Percentiles rank a stretch among this genome's conserved stretches.
Evolutionary conservation across 768 basidiomycete genomes (phyloP).

Genomic region (Multifurca ochricompacta): DNA sequence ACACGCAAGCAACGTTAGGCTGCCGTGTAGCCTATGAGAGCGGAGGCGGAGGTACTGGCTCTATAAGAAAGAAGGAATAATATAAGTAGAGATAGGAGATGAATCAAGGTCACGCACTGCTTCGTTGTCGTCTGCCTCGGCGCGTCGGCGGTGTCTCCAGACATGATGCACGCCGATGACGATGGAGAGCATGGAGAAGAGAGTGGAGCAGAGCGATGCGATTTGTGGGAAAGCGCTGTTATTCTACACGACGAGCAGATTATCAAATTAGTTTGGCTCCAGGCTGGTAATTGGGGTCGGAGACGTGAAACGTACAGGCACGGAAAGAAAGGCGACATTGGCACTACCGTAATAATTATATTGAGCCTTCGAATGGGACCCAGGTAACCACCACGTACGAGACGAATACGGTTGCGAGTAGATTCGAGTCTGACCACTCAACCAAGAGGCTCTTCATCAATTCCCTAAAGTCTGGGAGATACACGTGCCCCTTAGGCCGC

Average conservation of each 20-base stretch:
- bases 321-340: conserved; percentile 3
- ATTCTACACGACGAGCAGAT: neutral
- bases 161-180: conserved; percentile 23
- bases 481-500: conserved; percentile 4
- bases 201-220: conserved; percentile 16
- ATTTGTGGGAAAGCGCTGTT: conserved; percentile 1
- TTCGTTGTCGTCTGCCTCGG: conserved; percentile 13
- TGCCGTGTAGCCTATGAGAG: neutral
- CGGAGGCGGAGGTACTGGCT: neutral
- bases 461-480: conserved; percentile 1
- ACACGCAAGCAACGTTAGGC: neutral
- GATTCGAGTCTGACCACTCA: conserved; percentile 9
- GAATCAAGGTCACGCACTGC: conserved; percentile 2
- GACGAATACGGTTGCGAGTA: conserved; percentile 13
- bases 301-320: neutral
- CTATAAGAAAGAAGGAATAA: neutral
- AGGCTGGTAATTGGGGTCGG: neutral
- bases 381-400: neutral
- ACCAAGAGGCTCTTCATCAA: conserved; percentile 4
- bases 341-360: neutral
- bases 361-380: too few relatives aligned
- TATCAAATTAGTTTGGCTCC: neutral
- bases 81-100: neutral
- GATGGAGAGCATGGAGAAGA: conserved; percentile 21
- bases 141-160: conserved; percentile 22